A percentile compares a stretch with the other conserved stretches of the same genome.
These are phyloP conservation scores for Hypoxylon lienhwacheense DNA, from an alignment of 495 filamentous ascomycete genomes.

Conservation along the genomic window DNA sequence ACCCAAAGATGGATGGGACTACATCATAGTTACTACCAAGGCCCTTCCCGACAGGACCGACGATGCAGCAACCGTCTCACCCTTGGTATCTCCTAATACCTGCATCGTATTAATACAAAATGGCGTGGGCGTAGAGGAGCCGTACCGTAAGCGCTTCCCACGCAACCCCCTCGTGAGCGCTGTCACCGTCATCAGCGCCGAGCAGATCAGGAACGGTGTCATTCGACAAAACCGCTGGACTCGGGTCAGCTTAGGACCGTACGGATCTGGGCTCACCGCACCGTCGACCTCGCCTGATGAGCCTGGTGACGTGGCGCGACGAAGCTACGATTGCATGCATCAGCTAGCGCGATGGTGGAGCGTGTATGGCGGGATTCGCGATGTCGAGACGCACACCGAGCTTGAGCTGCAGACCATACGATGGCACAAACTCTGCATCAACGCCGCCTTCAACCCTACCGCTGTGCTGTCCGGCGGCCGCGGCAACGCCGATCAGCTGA, in stretches of 20 bases:
- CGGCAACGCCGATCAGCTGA: constrained; percentile 58
- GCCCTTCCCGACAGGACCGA: constrained; percentile 56
- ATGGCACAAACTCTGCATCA: constrained; percentile 69
- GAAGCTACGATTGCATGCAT: constrained; percentile 31
- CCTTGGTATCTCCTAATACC: constrained; percentile 52
- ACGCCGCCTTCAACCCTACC: constrained; percentile 65
- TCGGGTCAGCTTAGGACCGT: constrained; percentile 59
- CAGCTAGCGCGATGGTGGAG: constrained; percentile 44
- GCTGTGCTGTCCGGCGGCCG: constrained; percentile 59
- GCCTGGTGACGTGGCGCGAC: constrained; percentile 37
- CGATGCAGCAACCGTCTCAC: constrained; percentile 51
- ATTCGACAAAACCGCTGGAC: constrained; percentile 66
- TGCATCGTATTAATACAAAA: constrained; percentile 70
- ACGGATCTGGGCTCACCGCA: constrained; percentile 41
- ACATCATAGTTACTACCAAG: constrained; percentile 62
- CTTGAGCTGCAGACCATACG: constrained; percentile 58
- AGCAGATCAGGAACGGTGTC: constrained; percentile 51
- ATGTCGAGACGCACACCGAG: constrained; percentile 54
- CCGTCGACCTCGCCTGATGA: constrained; percentile 27
- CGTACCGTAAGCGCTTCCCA: constrained; percentile 61
- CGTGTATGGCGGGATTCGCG: constrained; percentile 52
- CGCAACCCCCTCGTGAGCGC: constrained; percentile 59
- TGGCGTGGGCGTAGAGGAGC: constrained; percentile 68
- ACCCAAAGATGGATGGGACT: constrained; percentile 53
- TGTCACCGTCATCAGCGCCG: constrained; percentile 60